phyloP scores from a whole-genome alignment of 345 rosid species.

The Gossypium arboreum region DNA sequence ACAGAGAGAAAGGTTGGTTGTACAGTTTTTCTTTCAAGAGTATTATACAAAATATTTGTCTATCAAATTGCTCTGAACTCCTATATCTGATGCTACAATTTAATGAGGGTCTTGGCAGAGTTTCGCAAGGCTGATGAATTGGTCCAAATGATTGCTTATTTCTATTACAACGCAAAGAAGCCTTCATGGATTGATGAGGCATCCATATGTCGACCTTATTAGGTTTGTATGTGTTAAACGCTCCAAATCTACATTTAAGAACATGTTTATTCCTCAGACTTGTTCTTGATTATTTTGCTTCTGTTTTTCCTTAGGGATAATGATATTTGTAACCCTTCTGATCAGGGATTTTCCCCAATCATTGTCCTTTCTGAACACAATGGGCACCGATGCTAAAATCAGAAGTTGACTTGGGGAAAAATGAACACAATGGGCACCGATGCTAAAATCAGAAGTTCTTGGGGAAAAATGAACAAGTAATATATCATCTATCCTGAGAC shows the following conservation, averaged over 20 bases:
- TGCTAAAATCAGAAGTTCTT: not conserved
- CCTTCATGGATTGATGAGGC: conserved; percentile 64
- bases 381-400: not conserved
- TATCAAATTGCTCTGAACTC: conserved; percentile 6
- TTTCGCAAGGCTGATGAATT: conserved; percentile 70
- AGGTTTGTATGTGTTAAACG: conserved; percentile 9
- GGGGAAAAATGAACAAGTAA: not conserved
- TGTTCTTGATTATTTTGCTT: not conserved
- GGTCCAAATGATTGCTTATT: conserved; percentile 85
- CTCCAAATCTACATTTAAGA: not conserved
- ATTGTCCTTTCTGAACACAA: not conserved
- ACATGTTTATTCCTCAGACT: not conserved
- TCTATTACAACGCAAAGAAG: conserved; percentile 87
- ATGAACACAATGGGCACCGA: not conserved
- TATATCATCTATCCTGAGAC: not conserved
- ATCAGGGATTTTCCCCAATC: not conserved
- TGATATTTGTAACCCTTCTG: not conserved
- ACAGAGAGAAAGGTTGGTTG: conserved; percentile 73
- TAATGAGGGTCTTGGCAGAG: conserved; percentile 41
- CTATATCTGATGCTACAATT: conserved; percentile 2
- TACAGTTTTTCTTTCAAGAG: not conserved
- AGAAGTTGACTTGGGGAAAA: not conserved
- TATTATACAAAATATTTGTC: not conserved
- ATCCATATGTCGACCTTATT: conserved; percentile 29
- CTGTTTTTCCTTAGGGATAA: not conserved